Conservation (phyloP, 2,329 filamentous ascomycete genomes). For the Cladosporium austrohemisphaericum region DNA sequence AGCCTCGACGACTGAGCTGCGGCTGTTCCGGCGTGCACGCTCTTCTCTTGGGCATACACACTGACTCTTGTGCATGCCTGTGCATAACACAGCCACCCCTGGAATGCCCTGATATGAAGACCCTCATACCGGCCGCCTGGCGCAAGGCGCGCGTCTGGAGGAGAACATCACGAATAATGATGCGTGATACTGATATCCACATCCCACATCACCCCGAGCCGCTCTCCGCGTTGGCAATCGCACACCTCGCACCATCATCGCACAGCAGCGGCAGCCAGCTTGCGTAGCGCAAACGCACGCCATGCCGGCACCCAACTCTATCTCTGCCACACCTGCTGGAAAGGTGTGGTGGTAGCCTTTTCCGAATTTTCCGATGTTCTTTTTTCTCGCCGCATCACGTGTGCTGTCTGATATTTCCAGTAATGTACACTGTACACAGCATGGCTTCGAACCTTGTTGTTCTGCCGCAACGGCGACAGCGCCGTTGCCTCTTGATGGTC, state of each 20-base stretch:
- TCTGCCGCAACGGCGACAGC: no score
- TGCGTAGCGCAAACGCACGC: conserved; percentile 10
- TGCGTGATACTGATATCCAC: conserved; percentile 2
- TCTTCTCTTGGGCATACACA: no score
- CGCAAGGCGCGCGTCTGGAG: conserved; percentile 9
- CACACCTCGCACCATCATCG: conserved; percentile 7
- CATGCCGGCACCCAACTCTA: conserved; percentile 13
- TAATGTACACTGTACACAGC: no score
- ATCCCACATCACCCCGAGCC: not conserved
- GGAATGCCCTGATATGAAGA: conserved; percentile 2
- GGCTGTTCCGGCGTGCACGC: no score
- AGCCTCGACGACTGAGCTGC: no score
- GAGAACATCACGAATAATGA: not conserved
- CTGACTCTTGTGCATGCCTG: no score
- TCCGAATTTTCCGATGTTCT: not conserved
- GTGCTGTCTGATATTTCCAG: not conserved
- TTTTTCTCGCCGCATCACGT: conserved; percentile 4
- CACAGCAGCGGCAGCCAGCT: not conserved
- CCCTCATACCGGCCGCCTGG: conserved; percentile 5
- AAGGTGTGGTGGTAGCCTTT: conserved; percentile 11
- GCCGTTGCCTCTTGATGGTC: not conserved
- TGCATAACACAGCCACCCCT: not conserved
- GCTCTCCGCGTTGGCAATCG: conserved; percentile 11
- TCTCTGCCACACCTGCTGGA: conserved; percentile 1
- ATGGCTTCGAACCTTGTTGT: no score